phyloP scores from a whole-genome alignment of 768 basidiomycete species.

The Podaxis mareebaensis region DNA sequence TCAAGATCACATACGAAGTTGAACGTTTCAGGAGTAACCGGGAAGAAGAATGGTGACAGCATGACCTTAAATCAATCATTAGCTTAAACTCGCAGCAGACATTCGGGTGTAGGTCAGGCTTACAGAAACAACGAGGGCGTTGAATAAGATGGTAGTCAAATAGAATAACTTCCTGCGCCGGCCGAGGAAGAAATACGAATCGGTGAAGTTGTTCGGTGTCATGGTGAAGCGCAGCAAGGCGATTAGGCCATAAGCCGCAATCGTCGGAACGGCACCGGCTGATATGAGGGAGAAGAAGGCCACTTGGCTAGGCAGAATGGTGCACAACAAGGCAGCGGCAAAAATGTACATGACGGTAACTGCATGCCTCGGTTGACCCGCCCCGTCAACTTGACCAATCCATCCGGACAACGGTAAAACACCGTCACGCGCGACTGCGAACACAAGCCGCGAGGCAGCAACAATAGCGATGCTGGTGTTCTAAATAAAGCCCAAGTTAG shows the following conservation, averaged over 20 bases:
- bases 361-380: conserved; percentile 81
- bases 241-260: conserved; percentile 86
- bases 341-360: conserved; percentile 87
- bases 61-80: conserved; percentile 51
- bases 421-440: conserved; percentile 93
- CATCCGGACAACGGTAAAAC: conserved; percentile 82
- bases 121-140: conserved; percentile 72
- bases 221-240: conserved; percentile 72
- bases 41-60: conserved; percentile 88
- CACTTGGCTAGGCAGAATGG: conserved; percentile 86
- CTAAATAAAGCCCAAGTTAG: conserved; percentile 34
- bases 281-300: conserved; percentile 91
- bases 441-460: conserved; percentile 85
- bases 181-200: conserved; percentile 74
- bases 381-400: conserved; percentile 73
- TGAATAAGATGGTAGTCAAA: conserved; percentile 66
- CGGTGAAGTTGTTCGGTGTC: conserved; percentile 75
- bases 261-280: conserved; percentile 83
- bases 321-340: conserved; percentile 74
- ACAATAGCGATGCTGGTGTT: conserved; percentile 88
- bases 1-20: conserved; percentile 68
- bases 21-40: conserved; percentile 72
- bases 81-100: conserved; percentile 16
- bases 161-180: conserved; percentile 69
- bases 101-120: conserved; percentile 27